Conservation (phyloP, 2,329 filamentous ascomycete species). For the Colletotrichum tropicale region DNA sequence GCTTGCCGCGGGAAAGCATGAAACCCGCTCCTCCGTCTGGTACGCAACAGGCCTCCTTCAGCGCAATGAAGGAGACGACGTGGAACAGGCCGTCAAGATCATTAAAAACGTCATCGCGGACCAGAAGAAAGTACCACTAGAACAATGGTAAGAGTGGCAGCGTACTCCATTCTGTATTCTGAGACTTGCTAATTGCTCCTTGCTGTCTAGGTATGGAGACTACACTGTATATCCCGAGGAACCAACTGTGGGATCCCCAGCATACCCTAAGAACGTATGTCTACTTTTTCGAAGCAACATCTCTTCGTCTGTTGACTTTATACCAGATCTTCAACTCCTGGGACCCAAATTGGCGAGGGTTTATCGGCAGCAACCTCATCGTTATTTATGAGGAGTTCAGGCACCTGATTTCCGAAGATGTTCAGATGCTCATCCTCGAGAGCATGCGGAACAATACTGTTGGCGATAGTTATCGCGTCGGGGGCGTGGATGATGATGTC, state of each 20-base stretch:
- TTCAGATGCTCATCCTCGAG: slow-evolving; percentile 50
- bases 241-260: slow-evolving; percentile 56
- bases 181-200: slow-evolving; percentile 45
- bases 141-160: slow-evolving; percentile 27
- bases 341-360: slow-evolving; percentile 70
- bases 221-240: slow-evolving; percentile 62
- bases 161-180: no score
- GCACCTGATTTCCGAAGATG: slow-evolving; percentile 40
- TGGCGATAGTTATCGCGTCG: slow-evolving; percentile 66
- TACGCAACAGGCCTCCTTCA: slow-evolving; percentile 63
- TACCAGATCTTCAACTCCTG: slow-evolving; percentile 57
- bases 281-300: not conserved
- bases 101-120: slow-evolving; percentile 55
- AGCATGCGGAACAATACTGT: slow-evolving; percentile 58
- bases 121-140: slow-evolving; percentile 54
- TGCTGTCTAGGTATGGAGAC: slow-evolving; percentile 2
- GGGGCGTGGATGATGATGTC: slow-evolving; percentile 39
- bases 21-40: slow-evolving; percentile 62
- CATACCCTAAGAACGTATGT: slow-evolving; percentile 42
- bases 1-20: slow-evolving; percentile 51
- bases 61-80: slow-evolving; percentile 54
- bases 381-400: slow-evolving; percentile 63
- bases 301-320: not conserved
- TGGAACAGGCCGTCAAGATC: slow-evolving; percentile 54
- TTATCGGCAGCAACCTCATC: slow-evolving; percentile 64